A percentile compares a stretch with the other conserved stretches of the same genome.
These are phyloP conservation scores for Epichloe hybrida DNA, from an alignment of 2,329 filamentous ascomycete species.

Conservation along the genomic window DNA sequence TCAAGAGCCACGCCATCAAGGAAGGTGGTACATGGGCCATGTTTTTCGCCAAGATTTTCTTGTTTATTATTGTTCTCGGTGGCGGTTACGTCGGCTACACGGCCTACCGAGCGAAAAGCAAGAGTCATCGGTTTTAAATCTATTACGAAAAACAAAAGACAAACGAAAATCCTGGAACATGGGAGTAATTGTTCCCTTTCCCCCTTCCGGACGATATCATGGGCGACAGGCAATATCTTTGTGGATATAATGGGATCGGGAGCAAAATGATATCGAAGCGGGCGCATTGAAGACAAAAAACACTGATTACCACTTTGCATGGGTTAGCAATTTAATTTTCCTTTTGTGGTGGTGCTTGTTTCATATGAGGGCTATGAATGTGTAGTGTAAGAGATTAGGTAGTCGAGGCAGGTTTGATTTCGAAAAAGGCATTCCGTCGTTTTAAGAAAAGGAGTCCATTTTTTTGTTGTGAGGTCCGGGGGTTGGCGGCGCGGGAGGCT, in stretches of 20 bases:
- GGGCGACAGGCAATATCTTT: not conserved
- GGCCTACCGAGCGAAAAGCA: conserved; percentile 57
- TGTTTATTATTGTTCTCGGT: conserved; percentile 56
- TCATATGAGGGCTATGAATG: not conserved
- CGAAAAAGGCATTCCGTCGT: not conserved
- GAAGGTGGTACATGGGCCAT: conserved; percentile 42
- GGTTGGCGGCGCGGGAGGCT: too few species aligned
- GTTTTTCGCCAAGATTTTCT: conserved; percentile 66
- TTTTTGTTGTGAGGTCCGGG: not conserved
- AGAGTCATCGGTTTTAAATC: conserved; percentile 41
- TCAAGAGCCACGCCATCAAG: conserved; percentile 22
- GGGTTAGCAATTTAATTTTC: conserved; percentile 1
- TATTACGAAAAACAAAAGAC: not conserved
- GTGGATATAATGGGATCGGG: not conserved
- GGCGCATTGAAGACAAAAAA: not conserved
- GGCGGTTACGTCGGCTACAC: conserved; percentile 81
- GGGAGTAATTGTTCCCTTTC: not conserved
- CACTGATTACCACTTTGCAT: conserved; percentile 3
- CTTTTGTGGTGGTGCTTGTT: not conserved
- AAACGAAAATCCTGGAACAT: not conserved
- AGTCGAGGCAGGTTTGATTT: not conserved
- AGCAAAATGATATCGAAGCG: not conserved
- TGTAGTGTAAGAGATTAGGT: not conserved
- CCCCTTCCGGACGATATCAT: not conserved
- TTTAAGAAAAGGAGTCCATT: not conserved